Conservation (phyloP, 208 protist species). For the Trypanosoma avium region DNA sequence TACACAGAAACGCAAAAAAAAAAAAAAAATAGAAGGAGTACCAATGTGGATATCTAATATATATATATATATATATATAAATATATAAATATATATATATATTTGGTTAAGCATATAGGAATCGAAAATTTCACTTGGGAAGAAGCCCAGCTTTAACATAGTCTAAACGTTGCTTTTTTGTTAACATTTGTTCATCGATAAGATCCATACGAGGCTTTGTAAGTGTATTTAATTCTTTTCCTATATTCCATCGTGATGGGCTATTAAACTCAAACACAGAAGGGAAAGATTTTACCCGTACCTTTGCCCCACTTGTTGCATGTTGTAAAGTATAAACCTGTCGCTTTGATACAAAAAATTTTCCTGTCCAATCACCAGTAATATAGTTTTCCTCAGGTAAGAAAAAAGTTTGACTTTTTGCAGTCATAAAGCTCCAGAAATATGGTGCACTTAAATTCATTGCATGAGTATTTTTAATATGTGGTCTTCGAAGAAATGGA, state of each 20-base stretch:
- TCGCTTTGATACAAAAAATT: conserved; percentile 87
- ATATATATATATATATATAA: not conserved
- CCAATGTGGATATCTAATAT: too few species aligned
- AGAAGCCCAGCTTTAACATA: conserved; percentile 86
- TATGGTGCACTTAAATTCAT: conserved; percentile 89
- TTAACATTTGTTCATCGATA: conserved; percentile 92
- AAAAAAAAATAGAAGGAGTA: not conserved
- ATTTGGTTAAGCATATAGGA: not conserved
- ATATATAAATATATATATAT: not conserved
- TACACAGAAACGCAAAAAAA: too few species aligned
- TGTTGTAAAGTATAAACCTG: conserved; percentile 92
- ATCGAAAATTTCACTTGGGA: conserved; percentile 58
- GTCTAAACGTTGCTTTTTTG: conserved; percentile 89
- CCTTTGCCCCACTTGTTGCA: conserved; percentile 76
- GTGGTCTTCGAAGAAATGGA: conserved; percentile 74
- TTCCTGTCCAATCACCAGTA: conserved; percentile 90
- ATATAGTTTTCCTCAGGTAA: conserved; percentile 91
- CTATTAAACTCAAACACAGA: conserved; percentile 85
- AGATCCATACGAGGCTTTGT: conserved; percentile 88
- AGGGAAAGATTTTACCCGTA: conserved; percentile 86
- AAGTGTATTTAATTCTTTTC: conserved; percentile 85
- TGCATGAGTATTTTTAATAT: conserved; percentile 83
- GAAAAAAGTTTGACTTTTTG: conserved; percentile 77
- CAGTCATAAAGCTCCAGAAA: conserved; percentile 88
- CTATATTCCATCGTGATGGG: conserved; percentile 88